Percentiles rank a stretch among this genome's conserved stretches.
Conservation (phyloP, 768 basidiomycete genomes). For the Kwoniella sp. region DNA sequence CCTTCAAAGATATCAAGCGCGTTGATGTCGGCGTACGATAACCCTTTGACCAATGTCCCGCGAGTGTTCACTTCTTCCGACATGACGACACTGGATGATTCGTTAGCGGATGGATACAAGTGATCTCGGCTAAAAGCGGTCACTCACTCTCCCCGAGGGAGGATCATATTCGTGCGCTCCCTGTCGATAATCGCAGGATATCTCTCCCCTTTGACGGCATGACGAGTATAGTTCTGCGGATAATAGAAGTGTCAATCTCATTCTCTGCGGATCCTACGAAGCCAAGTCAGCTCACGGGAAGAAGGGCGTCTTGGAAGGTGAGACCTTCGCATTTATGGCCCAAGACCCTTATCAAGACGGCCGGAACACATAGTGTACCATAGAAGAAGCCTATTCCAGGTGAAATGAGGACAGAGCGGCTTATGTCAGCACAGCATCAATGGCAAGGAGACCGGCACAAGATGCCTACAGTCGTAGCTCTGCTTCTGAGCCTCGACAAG, state of each 20-base stretch:
- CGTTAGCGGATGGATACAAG: not conserved
- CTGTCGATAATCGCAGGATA: constrained; percentile 82
- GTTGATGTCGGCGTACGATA: constrained; percentile 67
- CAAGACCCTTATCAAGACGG: constrained; percentile 76
- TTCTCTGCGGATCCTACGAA: not conserved
- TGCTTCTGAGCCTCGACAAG: constrained; percentile 13
- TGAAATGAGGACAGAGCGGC: not conserved
- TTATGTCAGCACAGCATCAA: not conserved
- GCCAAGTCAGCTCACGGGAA: constrained; percentile 63
- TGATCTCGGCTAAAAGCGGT: not conserved
- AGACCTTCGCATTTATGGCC: constrained; percentile 68
- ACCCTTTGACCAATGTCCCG: constrained; percentile 76
- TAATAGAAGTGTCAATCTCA: constrained; percentile 1
- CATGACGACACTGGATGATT: not conserved
- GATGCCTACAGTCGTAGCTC: constrained; percentile 23
- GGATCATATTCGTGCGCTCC: constrained; percentile 60
- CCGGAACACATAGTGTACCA: constrained; percentile 86
- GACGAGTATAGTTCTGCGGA: constrained; percentile 73
- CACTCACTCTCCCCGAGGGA: constrained; percentile 48
- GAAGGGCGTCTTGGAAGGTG: constrained; percentile 70
- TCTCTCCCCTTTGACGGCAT: constrained; percentile 74
- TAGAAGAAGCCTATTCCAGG: constrained; percentile 68
- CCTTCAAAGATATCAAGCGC: constrained; percentile 83
- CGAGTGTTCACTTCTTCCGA: constrained; percentile 70
- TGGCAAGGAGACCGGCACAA: not conserved